phyloP scores from a whole-genome alignment of 192 early-diverging fungal species.

The Backusella liffmaniae region DNA sequence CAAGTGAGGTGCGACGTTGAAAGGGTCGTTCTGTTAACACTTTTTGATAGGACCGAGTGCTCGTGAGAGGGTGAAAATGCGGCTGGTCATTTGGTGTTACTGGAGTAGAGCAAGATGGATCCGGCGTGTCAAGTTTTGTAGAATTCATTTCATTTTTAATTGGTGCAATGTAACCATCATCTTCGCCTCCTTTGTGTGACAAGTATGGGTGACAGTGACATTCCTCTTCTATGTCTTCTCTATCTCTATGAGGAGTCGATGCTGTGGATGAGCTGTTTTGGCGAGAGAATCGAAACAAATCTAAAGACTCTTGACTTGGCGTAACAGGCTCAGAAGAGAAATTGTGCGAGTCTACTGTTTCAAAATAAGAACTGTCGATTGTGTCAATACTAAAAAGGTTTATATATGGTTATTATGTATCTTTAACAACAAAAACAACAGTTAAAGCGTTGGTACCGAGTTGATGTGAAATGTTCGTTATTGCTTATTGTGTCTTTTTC shows the following conservation, averaged over 20 bases:
- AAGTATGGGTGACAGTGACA: neutral
- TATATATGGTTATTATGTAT: neutral
- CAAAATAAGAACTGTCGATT: neutral
- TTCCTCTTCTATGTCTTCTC: neutral
- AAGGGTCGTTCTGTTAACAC: constrained; percentile 9
- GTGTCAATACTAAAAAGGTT: neutral
- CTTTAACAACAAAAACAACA: neutral
- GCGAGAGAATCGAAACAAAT: neutral
- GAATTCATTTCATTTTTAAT: neutral
- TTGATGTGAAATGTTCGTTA: neutral
- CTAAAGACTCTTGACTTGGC: neutral
- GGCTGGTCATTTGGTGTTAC: constrained; percentile 14
- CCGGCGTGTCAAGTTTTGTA: constrained; percentile 8
- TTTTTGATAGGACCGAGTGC: neutral
- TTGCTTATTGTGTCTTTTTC: neutral
- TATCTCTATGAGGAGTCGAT: neutral
- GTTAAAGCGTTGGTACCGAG: neutral
- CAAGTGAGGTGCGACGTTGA: constrained; percentile 7
- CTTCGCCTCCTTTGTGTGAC: neutral
- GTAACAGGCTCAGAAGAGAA: neutral
- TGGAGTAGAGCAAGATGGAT: neutral
- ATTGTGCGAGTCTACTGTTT: neutral
- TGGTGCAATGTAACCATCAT: neutral
- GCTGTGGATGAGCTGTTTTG: neutral
- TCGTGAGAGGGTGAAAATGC: constrained; percentile 1